Base-by-base conservation (phyloP, 805 yeast genomes). In the Kurtzmaniella fragi region DNA sequence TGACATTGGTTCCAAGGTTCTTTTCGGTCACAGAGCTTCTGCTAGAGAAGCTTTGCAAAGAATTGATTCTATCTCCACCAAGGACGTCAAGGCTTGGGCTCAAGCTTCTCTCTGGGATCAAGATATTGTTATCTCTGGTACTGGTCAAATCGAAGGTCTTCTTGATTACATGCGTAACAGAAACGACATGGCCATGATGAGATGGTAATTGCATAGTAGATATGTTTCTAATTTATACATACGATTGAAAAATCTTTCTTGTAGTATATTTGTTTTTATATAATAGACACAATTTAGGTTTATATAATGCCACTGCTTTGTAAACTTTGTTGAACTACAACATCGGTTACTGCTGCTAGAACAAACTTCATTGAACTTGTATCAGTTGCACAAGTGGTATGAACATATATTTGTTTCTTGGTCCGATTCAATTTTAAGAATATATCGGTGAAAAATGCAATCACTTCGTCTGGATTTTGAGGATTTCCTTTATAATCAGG, bases 371-470 rank as follows among this genome's bases (percentile, higher is more conserved):
- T 93, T 23, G 89, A 77, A 40, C 77, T 71, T 0, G 95, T 78
- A 58, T 93, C 98, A 0, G 99, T 93, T 0, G 99, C 99, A 64
- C 97, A 89, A 1, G 99, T 93, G 47, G 89, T 69, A 63, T 89
- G 96, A 16, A 87, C 84, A 56, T 93, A 93, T 26, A 93, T 75
- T n/a, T 89, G 91, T 46, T 80, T 77, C 34, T 77, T 73, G 26
- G 78, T 74, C 44, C 77, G 67, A 57, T 89, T 87, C 43, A 85
- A 58, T 39, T 75, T 67, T 42, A 82, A 53, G 49, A 89, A 86
- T 36, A 77, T 62, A 31, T 67, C 65, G 53, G 85, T 95, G 54
- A 91, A 84, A 54, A 77, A 89, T 47, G 73, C 73, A 15, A 81
- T 56, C 3, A 87, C 91, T 31, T 78, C 82, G 36, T 80, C 82